Base-by-base conservation (phyloP, 192 early-diverging fungal species). In the Entomortierella parvispora region DNA sequence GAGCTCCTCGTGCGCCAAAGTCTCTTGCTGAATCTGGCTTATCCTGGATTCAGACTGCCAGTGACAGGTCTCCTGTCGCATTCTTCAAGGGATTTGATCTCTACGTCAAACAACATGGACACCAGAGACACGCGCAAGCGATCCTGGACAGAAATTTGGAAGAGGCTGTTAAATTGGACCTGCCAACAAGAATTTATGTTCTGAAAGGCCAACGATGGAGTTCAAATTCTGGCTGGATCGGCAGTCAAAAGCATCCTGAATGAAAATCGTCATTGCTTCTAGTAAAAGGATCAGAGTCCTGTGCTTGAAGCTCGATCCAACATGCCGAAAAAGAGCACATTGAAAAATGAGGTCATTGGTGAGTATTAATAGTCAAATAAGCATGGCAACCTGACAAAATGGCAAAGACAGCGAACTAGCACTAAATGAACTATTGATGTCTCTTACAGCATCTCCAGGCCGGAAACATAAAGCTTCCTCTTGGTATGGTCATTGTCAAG, bases 211-310 rank as follows among this genome's bases (percentile, higher is more conserved):
- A 59, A 68, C 57, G 66, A 68, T 5, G 25, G 57, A 68, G 66
- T 45, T 6, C 66, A 43, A n/a, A 20, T 61, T 69, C 42, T 69
- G 58, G 51, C 58, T 69, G 67, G 50, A 69, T 56, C 56, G 65
- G 34, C 67, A 69, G 61, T 60, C 67, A 33, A 57, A 69, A 61
- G 44, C 65, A 48, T 68, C 66, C 25, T 56, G 59, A 43, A 60
- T 69, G 4, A 69, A 4, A 54, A 69, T 51, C 42, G 58, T n/a
- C 67, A 9, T 69, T 50, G 17, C 60, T n/a, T 33, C 58, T 69
- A 4, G 58, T 62, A 40, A 69, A 69, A 31, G 42, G 67, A 69
- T 61, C 67, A 11, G 67, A 69, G 40, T 61, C 58, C 50, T 61
- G 47, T 54, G 58, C 67, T 29, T 18, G 59, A 54, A 49, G 47